Conservation (phyloP, 768 basidiomycete genomes). For the Macrolepiota fuliginosa region DNA sequence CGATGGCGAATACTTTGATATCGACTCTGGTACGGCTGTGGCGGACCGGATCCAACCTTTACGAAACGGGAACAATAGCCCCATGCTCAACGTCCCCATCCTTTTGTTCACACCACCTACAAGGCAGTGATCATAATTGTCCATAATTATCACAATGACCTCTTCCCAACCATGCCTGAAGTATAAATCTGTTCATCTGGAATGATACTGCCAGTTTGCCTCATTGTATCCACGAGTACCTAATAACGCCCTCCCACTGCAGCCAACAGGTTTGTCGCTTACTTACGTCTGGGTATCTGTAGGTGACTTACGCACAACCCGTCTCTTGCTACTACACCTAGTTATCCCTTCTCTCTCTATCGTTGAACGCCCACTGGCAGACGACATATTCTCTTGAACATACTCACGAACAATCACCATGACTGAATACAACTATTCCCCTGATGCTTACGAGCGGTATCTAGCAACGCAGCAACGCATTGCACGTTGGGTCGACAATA, state of each 20-base stretch:
- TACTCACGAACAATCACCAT: background rate
- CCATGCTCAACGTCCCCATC: background rate
- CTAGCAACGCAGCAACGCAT: slow-evolving; percentile 14
- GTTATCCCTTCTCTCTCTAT: background rate
- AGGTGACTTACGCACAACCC: background rate
- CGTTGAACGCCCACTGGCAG: background rate
- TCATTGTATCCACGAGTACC: background rate
- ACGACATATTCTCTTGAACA: too few relatives aligned
- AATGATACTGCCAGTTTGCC: background rate
- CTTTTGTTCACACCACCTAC: background rate
- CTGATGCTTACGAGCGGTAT: slow-evolving; percentile 14
- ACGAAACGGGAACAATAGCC: background rate
- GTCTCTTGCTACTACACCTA: background rate
- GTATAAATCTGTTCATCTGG: background rate
- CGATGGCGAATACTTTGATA: background rate
- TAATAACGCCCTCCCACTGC: background rate
- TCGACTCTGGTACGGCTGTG: background rate
- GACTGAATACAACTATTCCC: slow-evolving; percentile 17
- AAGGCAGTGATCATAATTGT: background rate
- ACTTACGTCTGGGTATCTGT: background rate
- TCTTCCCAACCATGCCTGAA: background rate
- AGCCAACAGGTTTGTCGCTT: background rate
- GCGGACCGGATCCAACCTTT: background rate
- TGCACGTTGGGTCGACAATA: slow-evolving; percentile 14
- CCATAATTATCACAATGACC: background rate